These are phyloP conservation scores for Zygosaccharomyces siamensis DNA, from an alignment of 805 yeast genomes.

Conservation along the genomic window DNA sequence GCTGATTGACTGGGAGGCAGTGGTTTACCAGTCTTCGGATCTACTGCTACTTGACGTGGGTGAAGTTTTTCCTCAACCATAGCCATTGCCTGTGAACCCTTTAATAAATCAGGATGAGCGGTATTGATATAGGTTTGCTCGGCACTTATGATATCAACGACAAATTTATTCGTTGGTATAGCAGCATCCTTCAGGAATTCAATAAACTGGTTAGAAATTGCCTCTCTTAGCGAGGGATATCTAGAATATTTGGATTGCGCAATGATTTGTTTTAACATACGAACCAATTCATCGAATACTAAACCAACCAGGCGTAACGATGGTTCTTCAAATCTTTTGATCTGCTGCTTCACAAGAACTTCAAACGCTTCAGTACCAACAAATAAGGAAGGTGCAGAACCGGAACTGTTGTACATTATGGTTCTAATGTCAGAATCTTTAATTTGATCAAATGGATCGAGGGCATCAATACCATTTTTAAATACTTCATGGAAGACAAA, in stretches of 20 bases:
- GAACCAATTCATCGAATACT: slow-evolving; percentile 89
- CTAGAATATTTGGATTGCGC: slow-evolving; percentile 78
- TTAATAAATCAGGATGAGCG: slow-evolving; percentile 93
- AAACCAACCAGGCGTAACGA: slow-evolving; percentile 80
- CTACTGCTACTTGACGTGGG: slow-evolving; percentile 67
- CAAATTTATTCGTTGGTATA: slow-evolving; percentile 81
- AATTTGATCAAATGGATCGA: slow-evolving; percentile 95
- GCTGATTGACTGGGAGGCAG: slow-evolving; percentile 42
- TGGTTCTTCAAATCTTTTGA: slow-evolving; percentile 92
- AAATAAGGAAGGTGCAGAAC: slow-evolving; percentile 91
- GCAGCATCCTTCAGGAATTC: slow-evolving; percentile 74
- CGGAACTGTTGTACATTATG: slow-evolving; percentile 93
- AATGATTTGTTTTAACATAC: slow-evolving; percentile 80
- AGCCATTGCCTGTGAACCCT: slow-evolving; percentile 92
- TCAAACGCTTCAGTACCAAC: slow-evolving; percentile 98
- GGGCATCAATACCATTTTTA: slow-evolving; percentile 83
- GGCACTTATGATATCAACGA: slow-evolving; percentile 71
- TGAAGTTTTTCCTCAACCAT: slow-evolving; percentile 82
- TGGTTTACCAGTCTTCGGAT: slow-evolving; percentile 88
- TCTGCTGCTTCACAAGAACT: slow-evolving; percentile 90
- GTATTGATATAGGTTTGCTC: slow-evolving; percentile 96
- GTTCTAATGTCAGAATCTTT: slow-evolving; percentile 95
- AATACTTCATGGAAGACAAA: slow-evolving; percentile 96
- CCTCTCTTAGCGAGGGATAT: slow-evolving; percentile 87
- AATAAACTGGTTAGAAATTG: slow-evolving; percentile 72